Evolutionary conservation across 2,329 filamentous ascomycete species (phyloP).

Genomic region (Metarhizium humberi): DNA sequence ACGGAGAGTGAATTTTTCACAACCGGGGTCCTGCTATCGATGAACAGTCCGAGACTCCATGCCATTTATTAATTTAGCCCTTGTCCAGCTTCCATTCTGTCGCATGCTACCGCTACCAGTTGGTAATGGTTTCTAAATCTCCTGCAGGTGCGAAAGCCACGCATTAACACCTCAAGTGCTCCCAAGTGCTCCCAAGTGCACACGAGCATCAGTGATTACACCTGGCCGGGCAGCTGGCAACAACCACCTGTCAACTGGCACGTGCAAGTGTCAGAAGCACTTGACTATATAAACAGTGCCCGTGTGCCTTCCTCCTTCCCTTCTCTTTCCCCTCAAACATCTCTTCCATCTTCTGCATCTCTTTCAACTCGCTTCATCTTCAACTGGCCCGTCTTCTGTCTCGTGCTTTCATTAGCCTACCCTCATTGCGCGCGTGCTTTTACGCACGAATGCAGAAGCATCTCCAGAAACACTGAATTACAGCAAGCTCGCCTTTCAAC

Average conservation of each 20-base stretch:
- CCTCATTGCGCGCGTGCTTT: not conserved
- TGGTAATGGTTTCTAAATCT: too few species aligned
- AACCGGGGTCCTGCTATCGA: too few species aligned
- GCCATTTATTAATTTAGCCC: too few species aligned
- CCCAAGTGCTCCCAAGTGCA: not conserved
- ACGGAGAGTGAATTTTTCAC: too few species aligned
- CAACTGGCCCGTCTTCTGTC: not conserved
- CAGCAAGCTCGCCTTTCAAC: not conserved
- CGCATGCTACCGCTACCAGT: too few species aligned
- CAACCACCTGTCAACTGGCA: not conserved
- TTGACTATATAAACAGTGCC: slow-evolving; percentile 1
- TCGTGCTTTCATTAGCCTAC: not conserved
- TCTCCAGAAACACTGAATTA: too few species aligned
- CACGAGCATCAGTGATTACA: not conserved
- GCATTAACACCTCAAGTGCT: too few species aligned
- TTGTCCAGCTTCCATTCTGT: too few species aligned
- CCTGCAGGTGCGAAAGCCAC: too few species aligned
- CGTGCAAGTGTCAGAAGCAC: not conserved
- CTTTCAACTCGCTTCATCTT: not conserved
- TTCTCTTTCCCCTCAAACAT: slow-evolving; percentile 5
- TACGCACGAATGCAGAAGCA: too few species aligned
- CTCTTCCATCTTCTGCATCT: not conserved
- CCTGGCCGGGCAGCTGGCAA: not conserved
- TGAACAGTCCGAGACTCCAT: too few species aligned
- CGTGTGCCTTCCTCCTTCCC: slow-evolving; percentile 3